Evolutionary conservation across 106 monocot species (phyloP), one percentile per base, ranked within the genome.

Genomic region (Hemerocallis citrina): DNA sequence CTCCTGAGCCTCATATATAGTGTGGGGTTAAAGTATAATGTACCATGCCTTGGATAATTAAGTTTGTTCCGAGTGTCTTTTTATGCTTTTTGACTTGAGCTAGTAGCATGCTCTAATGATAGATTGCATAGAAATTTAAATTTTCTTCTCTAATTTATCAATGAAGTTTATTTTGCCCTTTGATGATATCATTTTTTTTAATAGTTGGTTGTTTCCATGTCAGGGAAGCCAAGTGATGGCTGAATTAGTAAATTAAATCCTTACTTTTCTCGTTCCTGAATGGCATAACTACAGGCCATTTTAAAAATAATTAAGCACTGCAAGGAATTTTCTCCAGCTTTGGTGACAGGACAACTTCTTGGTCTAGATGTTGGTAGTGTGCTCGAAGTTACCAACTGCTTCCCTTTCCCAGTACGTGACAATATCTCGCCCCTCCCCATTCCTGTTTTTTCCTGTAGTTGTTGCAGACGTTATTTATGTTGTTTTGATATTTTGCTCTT

Each of bases 371-470:
- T 95, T 72, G 94, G 94, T 9, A 89, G 89, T 45, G 86, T 89
- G 20, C 86, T 89, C n/a, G 96, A 96, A 82, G 79, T 96, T 34
- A 96, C 95, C 14, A 96, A 96, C 43, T 96, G 95, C 57, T 96
- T 96, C 72, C 95, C 95, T 50, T 96, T 96, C 64, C 88, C 88
- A 81, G 79, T 92, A 31, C n/a, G n/a, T n/a, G n/a, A 92, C 92
- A 16, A 92, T 88, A 44, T 92, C 87, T 62, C 88, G 87, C 73
- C 92, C 92, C 37, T 92, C 88, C 41, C 92, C 92, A 58, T n/a
- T n/a, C n/a, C n/a, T n/a, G n/a, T n/a, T n/a, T n/a, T n/a, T n/a
- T n/a, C n/a, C n/a, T n/a, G 88, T 89, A 75, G 24, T 69, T 16
- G 23, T 28, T 42, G 34, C 29, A 23, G 1, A 3, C 34, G 13